A percentile compares a stretch with the other conserved stretches of the same genome.
Conservation (phyloP, 2,329 filamentous ascomycete species). For the Xylariaceae sp. region DNA sequence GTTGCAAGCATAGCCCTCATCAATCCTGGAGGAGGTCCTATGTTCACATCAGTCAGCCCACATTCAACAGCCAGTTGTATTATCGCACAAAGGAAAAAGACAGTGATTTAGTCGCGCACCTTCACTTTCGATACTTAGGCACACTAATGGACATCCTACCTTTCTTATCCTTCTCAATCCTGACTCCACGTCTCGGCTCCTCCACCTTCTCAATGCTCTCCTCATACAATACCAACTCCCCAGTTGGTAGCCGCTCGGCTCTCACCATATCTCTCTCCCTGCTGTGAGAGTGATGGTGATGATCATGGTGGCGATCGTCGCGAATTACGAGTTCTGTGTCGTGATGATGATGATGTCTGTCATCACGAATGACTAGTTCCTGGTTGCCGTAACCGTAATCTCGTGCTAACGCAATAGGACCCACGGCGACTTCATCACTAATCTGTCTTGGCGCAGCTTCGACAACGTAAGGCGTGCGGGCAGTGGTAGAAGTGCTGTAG, state of each 20-base stretch:
- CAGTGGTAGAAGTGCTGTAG: constrained; percentile 36
- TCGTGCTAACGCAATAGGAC: constrained; percentile 42
- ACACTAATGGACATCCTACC: constrained; percentile 90
- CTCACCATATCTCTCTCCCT: constrained; percentile 53
- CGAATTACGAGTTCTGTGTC: constrained; percentile 70
- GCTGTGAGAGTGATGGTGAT: constrained; percentile 38
- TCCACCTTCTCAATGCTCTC: constrained; percentile 56
- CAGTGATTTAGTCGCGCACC: constrained; percentile 39
- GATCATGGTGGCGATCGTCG: constrained; percentile 32
- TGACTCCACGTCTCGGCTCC: constrained; percentile 55
- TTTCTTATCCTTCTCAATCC: constrained; percentile 88
- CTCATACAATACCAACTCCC: constrained; percentile 62
- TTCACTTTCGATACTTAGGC: constrained; percentile 61
- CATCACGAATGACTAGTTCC: no score
- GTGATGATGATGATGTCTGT: constrained; percentile 44
- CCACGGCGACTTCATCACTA: constrained; percentile 35
- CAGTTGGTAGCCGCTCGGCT: constrained; percentile 57
- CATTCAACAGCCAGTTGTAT: constrained; percentile 3
- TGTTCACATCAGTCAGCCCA: constrained; percentile 14
- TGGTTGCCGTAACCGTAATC: constrained; percentile 49
- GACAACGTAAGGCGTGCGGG: constrained; percentile 38
- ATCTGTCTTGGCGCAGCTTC: constrained; percentile 38
- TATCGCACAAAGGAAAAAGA: constrained; percentile 6
- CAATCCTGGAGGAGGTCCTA: constrained; percentile 63
- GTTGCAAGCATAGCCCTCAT: constrained; percentile 70